These are phyloP conservation scores for Irpex sp. DNA, from an alignment of 1,284 basidiomycete genomes.

Conservation along the genomic window DNA sequence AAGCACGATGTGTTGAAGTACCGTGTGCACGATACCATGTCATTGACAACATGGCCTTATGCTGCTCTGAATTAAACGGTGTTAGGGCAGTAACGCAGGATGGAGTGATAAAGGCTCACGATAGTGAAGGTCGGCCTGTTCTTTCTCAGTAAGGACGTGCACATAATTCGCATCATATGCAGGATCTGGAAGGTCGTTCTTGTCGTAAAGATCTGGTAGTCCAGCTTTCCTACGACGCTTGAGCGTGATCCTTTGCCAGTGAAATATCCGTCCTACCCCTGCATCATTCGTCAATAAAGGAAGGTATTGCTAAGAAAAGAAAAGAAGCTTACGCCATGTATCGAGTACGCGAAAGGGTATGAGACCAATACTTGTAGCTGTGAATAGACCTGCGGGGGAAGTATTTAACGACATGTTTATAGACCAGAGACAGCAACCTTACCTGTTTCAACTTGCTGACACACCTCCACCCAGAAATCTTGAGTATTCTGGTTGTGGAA, in stretches of 20 bases:
- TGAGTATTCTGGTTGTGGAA: conserved; percentile 71
- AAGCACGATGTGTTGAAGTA: conserved; percentile 87
- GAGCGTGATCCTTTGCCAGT: conserved; percentile 69
- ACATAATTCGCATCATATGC: conserved; percentile 79
- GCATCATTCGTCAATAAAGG: not conserved
- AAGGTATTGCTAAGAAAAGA: not conserved
- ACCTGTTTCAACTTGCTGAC: conserved; percentile 84
- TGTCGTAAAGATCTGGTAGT: conserved; percentile 75
- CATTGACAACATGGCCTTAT: conserved; percentile 73
- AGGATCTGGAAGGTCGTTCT: conserved; percentile 85
- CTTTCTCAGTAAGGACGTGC: conserved; percentile 78
- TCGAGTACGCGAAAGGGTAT: conserved; percentile 83
- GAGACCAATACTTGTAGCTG: conserved; percentile 79
- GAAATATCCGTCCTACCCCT: conserved; percentile 84
- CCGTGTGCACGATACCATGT: conserved; percentile 93
- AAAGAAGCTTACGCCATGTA: conserved; percentile 72
- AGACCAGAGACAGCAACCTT: conserved; percentile 17
- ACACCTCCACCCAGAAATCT: conserved; percentile 83
- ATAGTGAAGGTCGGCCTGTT: conserved; percentile 75
- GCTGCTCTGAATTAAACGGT: conserved; percentile 58
- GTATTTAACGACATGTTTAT: conserved; percentile 2
- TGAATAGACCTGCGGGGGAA: conserved; percentile 70
- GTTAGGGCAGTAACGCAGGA: not conserved
- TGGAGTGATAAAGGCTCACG: conserved; percentile 50
- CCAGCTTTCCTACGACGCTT: conserved; percentile 66